Evolutionary conservation across 345 rosid species (phyloP).

Genomic region (Crucihimalaya himalaica): DNA sequence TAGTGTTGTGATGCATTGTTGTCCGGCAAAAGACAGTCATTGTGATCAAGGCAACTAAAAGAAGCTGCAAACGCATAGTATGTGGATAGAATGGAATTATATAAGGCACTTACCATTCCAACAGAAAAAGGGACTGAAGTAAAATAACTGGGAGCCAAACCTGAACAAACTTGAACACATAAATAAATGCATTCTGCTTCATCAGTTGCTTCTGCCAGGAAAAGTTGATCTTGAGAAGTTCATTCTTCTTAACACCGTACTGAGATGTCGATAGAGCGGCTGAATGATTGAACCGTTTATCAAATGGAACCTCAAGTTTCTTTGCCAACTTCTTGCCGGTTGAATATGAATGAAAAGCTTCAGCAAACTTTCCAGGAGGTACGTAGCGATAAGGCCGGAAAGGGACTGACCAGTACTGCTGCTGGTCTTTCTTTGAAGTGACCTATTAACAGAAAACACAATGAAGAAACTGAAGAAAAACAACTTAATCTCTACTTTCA

Average conservation of each 20-base stretch:
- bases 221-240: constrained; percentile 74
- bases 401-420: constrained; percentile 91
- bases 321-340: constrained; percentile 61
- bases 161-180: constrained; percentile 95
- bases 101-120: neutral
- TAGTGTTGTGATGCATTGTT: constrained; percentile 72
- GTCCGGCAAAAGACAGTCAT: constrained; percentile 96
- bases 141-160: constrained; percentile 41
- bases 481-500: constrained; percentile 13
- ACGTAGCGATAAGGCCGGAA: constrained; percentile 74
- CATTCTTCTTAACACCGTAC: constrained; percentile 66
- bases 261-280: constrained; percentile 83
- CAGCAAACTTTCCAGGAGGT: constrained; percentile 83
- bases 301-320: constrained; percentile 73
- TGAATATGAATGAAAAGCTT: constrained; percentile 65
- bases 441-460: constrained; percentile 53
- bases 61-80: constrained; percentile 63
- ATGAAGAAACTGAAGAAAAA: neutral
- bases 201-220: constrained; percentile 89
- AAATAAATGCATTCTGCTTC: constrained; percentile 89
- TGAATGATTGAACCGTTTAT: constrained; percentile 84
- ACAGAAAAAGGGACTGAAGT: constrained; percentile 6
- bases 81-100: constrained; percentile 16
- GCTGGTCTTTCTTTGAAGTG: constrained; percentile 86
- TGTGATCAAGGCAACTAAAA: constrained; percentile 85